phyloP scores from a whole-genome alignment of 768 basidiomycete species.

The Megacollybia marginata region DNA sequence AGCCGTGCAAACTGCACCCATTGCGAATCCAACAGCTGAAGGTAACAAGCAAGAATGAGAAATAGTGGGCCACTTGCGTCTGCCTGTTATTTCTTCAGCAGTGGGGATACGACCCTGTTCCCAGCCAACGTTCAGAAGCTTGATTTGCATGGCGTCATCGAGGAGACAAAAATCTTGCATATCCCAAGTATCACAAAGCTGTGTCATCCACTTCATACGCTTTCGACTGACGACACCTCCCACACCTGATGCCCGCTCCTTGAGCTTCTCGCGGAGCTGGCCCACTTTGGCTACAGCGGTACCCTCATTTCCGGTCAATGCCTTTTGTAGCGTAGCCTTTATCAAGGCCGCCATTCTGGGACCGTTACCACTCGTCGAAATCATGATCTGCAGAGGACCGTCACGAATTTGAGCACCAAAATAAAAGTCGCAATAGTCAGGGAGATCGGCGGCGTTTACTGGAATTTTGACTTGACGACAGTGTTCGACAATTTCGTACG shows the following conservation, averaged over 20 bases:
- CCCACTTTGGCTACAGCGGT: slow-evolving; percentile 79
- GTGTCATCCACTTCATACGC: slow-evolving; percentile 91
- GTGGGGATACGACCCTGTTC: slow-evolving; percentile 48
- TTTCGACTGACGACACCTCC: slow-evolving; percentile 70
- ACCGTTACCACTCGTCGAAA: slow-evolving; percentile 90
- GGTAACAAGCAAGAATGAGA: slow-evolving; percentile 13
- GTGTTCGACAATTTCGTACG: slow-evolving; percentile 62
- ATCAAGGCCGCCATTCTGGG: slow-evolving; percentile 88
- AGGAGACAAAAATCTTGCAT: slow-evolving; percentile 73
- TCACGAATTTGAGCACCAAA: slow-evolving; percentile 91
- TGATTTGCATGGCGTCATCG: slow-evolving; percentile 56
- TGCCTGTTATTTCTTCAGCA: slow-evolving; percentile 32
- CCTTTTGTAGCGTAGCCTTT: slow-evolving; percentile 54
- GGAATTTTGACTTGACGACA: slow-evolving; percentile 69
- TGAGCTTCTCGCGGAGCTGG: slow-evolving; percentile 58
- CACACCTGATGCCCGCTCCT: slow-evolving; percentile 75
- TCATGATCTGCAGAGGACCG: slow-evolving; percentile 91
- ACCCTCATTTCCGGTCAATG: slow-evolving; percentile 68
- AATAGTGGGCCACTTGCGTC: slow-evolving; percentile 1
- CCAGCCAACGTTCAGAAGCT: slow-evolving; percentile 82
- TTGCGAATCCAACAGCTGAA: slow-evolving; percentile 29
- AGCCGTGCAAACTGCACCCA: slow-evolving; percentile 33
- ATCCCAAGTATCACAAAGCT: slow-evolving; percentile 78
- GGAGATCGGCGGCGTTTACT: slow-evolving; percentile 95
- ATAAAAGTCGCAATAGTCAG: slow-evolving; percentile 94